These are phyloP conservation scores for Fagus sylvatica DNA, from an alignment of 306 rosid species.

Conservation along the genomic window DNA sequence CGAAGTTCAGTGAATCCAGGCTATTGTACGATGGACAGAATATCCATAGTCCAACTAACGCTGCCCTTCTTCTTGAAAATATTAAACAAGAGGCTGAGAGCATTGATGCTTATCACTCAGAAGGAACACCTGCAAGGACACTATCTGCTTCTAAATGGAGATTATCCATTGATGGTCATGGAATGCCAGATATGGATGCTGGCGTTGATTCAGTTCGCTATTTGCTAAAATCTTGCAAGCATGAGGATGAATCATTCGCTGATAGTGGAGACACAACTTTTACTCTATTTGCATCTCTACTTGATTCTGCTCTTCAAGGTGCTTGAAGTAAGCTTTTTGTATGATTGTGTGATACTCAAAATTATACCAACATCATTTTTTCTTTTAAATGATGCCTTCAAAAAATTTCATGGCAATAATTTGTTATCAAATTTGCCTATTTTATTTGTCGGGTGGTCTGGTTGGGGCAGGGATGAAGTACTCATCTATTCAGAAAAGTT, in stretches of 20 bases:
- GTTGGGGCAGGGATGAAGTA: background rate
- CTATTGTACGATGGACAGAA: slow-evolving; percentile 65
- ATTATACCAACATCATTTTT: background rate
- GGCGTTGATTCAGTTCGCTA: slow-evolving; percentile 56
- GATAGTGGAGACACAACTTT: slow-evolving; percentile 72
- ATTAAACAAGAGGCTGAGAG: slow-evolving; percentile 75
- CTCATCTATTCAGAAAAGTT: background rate
- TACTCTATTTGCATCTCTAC: slow-evolving; percentile 67
- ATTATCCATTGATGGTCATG: slow-evolving; percentile 48
- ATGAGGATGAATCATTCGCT: slow-evolving; percentile 59
- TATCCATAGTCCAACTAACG: slow-evolving; percentile 88
- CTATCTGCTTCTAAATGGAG: slow-evolving; percentile 51
- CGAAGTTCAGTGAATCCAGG: slow-evolving; percentile 58
- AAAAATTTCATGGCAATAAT: background rate
- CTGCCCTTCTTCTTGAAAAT: slow-evolving; percentile 87
- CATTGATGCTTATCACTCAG: slow-evolving; percentile 47
- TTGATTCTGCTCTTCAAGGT: slow-evolving; percentile 91
- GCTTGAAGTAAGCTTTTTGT: slow-evolving; percentile 27
- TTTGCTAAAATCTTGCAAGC: slow-evolving; percentile 64
- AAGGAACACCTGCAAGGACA: slow-evolving; percentile 50
- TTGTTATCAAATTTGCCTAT: background rate
- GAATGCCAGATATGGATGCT: slow-evolving; percentile 48
- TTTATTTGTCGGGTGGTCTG: background rate
- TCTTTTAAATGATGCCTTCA: background rate
- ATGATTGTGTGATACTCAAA: background rate